Base-by-base conservation (phyloP, 345 rosid genomes). In the Ceriops zippeliana region DNA sequence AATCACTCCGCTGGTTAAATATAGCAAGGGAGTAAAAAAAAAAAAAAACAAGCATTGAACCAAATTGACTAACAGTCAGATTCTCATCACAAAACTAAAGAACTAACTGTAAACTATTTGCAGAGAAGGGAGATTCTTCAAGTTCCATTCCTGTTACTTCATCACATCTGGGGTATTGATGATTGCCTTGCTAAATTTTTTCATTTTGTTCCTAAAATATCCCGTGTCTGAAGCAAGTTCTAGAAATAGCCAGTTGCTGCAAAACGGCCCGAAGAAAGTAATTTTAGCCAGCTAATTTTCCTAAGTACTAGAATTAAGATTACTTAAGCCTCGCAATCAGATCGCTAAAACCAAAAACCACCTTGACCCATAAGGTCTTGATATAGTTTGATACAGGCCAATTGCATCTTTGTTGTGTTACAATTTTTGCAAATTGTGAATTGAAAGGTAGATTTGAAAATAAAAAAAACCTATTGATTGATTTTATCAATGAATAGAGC, bases 261-360 rank as follows among this genome's bases (percentile, higher is more conserved):
- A 42, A 13, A 42, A 42, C 17, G 49, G 17, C 16, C 49, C 3
- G 17, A 42, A 42, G 49, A 42, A 42, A 42, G 49, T 42, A 42
- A 2, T 42, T 42, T 42, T 11, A 13, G 49, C 49, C 49, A 42
- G 49, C 49, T 42, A 13, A 42, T 42, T 42, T 11, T 13, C 49
- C 49, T 15, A 42, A 42, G 49, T 15, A 42, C 49, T 15, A 42
- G 49, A 42, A 42, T 42, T 42, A 13, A 42, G 49, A 13, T 42
- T 42, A 42, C 49, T 38, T 38, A 42, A 42, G 49, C 31, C 59
- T 5, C 31, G 2, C 31, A 49, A 54, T 34, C 64, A 56, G 67
- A 65, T 65, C 59, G 54, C 32, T 4, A 68, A 59, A 15, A 53
- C 22, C 26, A 52, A 62, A 65, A 69, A 51, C 22, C 11, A 65